A percentile compares a stretch with the other conserved stretches of the same genome.
Evolutionary conservation across 441 rosid genomes (phyloP).

Genomic region (Manihot esculenta): DNA sequence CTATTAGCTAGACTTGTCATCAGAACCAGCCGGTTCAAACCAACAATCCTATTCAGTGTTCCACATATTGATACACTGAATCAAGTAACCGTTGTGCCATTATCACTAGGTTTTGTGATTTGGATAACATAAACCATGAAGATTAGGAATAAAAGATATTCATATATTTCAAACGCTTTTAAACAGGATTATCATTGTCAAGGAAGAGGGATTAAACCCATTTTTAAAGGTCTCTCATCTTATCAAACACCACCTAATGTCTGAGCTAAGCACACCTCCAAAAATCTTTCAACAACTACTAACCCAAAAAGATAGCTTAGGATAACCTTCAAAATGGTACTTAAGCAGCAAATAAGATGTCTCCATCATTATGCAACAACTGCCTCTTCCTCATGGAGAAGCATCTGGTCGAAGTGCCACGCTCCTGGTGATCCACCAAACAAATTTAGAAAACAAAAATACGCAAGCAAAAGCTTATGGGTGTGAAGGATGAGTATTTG

Average conservation of each 20-base stretch:
- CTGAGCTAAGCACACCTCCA: constrained; percentile 9
- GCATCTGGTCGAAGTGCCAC: constrained; percentile 58
- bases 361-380: constrained; percentile 27
- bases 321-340: constrained; percentile 6
- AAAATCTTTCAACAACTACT: constrained; percentile 17
- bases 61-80: too few species aligned
- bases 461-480: neutral
- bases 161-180: neutral
- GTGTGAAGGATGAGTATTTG: neutral
- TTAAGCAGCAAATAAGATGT: neutral
- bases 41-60: too few species aligned
- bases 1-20: too few species aligned
- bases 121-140: neutral
- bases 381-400: constrained; percentile 34
- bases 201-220: neutral
- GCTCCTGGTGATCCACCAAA: constrained; percentile 39
- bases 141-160: neutral
- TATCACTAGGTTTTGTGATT: neutral
- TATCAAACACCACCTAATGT: constrained; percentile 10
- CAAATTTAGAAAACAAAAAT: constrained; percentile 9
- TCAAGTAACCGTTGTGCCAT: neutral
- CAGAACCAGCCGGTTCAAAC: too few species aligned
- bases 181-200: neutral
- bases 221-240: neutral
- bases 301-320: constrained; percentile 16